These are phyloP conservation scores for Gossypium rotundifolium DNA, from an alignment of 345 rosid species.

Conservation along the genomic window DNA sequence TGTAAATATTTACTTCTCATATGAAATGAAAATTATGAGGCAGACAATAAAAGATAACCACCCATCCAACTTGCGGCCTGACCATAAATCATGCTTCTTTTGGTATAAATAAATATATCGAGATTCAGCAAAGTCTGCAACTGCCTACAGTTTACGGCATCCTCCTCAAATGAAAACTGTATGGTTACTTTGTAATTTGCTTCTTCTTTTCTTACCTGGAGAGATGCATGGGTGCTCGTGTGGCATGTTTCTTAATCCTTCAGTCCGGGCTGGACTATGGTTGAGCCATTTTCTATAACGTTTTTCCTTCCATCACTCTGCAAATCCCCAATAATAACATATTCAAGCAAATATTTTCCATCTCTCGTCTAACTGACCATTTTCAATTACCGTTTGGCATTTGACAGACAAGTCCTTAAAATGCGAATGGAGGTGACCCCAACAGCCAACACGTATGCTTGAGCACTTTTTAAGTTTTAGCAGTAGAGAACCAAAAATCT, in stretches of 20 bases:
- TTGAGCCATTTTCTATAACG: background rate
- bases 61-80: too few species aligned
- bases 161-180: conserved; percentile 5
- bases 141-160: conserved; percentile 80
- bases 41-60: background rate
- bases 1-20: background rate
- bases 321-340: background rate
- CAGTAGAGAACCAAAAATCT: background rate
- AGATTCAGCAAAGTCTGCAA: conserved; percentile 93
- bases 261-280: background rate
- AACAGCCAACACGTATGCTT: background rate
- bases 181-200: too few species aligned
- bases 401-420: background rate
- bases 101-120: conserved; percentile 50
- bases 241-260: background rate
- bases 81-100: conserved; percentile 38
- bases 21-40: too few species aligned
- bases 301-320: background rate
- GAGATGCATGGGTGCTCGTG: background rate
- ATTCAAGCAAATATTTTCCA: background rate
- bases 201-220: too few species aligned
- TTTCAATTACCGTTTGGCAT: background rate
- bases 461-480: background rate
- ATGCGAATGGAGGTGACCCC: background rate
- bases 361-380: background rate